These are phyloP conservation scores for Breviolum minutum DNA, from an alignment of 73 alveolate species.

Conservation along the genomic window DNA sequence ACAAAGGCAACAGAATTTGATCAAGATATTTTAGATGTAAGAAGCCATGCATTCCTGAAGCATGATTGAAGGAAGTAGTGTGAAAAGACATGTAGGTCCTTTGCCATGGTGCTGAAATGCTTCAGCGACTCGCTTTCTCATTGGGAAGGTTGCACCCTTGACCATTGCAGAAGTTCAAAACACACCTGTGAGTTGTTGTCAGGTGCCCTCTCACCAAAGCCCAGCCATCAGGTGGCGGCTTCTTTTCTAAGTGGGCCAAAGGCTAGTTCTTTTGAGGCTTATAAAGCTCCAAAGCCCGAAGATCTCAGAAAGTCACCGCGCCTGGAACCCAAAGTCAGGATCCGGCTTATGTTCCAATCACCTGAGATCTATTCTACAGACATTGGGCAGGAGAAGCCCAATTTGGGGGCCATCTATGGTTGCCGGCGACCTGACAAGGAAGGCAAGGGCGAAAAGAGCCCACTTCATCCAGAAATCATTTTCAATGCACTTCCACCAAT, in stretches of 20 bases:
- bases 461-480: constrained; percentile 59
- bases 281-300: constrained; percentile 4
- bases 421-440: constrained; percentile 38
- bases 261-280: neutral
- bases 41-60: too few species aligned
- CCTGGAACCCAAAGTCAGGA: constrained; percentile 41
- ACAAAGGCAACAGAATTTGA: too few species aligned
- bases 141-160: neutral
- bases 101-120: constrained; percentile 19
- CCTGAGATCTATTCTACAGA: constrained; percentile 80
- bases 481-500: constrained; percentile 84
- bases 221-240: neutral
- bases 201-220: neutral
- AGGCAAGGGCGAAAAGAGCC: constrained; percentile 50
- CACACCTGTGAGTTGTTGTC: neutral
- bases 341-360: constrained; percentile 59
- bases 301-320: constrained; percentile 33
- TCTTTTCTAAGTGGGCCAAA: neutral
- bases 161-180: neutral
- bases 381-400: neutral
- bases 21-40: too few species aligned
- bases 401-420: constrained; percentile 1
- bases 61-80: too few species aligned
- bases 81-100: neutral
- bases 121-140: neutral